A percentile compares a stretch with the other conserved stretches of the same genome.
Conservation (phyloP, 768 basidiomycete species). For the Boletus subparvulus region DNA sequence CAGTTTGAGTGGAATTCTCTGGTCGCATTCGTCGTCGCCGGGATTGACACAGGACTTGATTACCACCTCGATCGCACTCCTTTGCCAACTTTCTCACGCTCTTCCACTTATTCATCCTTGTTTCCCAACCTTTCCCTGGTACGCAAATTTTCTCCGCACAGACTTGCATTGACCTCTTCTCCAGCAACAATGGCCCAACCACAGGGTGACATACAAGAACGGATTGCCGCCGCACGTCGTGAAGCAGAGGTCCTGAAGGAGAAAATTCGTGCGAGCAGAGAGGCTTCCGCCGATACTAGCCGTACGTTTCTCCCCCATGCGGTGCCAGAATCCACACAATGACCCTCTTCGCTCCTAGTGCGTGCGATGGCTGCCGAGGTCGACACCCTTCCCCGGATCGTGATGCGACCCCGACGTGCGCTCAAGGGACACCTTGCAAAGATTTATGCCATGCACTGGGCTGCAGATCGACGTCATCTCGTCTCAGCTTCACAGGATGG, state of each 20-base stretch:
- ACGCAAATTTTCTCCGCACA: constrained; percentile 26
- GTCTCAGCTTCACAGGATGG: constrained; percentile 99
- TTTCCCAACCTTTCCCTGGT: constrained; percentile 32
- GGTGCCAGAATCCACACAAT: constrained; percentile 7
- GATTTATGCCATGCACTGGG: constrained; percentile 99
- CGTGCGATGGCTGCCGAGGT: constrained; percentile 98
- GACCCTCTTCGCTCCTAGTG: constrained; percentile 49
- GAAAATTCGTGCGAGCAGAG: constrained; percentile 95
- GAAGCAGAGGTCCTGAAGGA: constrained; percentile 98
- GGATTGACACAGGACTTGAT: constrained; percentile 6
- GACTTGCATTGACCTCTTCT: neutral
- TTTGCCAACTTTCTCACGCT: constrained; percentile 25
- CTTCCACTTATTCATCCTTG: constrained; percentile 25
- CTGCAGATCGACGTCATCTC: constrained; percentile 93
- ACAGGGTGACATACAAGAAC: constrained; percentile 83
- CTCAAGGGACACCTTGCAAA: constrained; percentile 98
- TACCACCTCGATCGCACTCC: constrained; percentile 11
- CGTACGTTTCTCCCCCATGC: constrained; percentile 53
- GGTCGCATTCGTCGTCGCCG: constrained; percentile 1
- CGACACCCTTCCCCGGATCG: constrained; percentile 91
- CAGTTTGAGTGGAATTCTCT: constrained; percentile 15
- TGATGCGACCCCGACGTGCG: constrained; percentile 93
- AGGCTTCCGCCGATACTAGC: constrained; percentile 97
- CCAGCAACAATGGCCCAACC: constrained; percentile 66
- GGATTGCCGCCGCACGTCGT: constrained; percentile 93